Conservation (phyloP, 176 grass and related monocot species). For the Musa schizocarpa region DNA sequence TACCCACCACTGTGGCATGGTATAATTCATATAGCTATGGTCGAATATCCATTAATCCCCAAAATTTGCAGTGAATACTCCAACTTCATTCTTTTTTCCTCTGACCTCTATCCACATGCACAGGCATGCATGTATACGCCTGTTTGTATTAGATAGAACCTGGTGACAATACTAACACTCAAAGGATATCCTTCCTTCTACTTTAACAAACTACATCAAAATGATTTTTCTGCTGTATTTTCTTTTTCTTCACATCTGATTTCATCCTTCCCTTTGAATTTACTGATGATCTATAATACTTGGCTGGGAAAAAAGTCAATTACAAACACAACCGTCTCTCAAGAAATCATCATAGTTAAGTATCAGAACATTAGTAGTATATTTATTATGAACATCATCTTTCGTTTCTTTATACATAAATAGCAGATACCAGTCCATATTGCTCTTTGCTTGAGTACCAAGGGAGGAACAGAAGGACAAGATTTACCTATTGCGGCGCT, state of each 20-base stretch:
- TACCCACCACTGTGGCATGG: no score
- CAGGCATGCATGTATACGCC: neutral
- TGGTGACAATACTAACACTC: neutral
- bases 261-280: neutral
- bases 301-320: neutral
- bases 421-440: neutral
- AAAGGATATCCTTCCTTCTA: neutral
- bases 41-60: no score
- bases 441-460: neutral
- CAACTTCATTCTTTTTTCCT: no score
- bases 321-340: neutral
- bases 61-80: no score
- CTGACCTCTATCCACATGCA: neutral
- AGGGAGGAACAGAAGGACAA: neutral
- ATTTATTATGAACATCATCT: neutral
- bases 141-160: neutral
- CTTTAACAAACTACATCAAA: no score
- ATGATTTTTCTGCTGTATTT: no score
- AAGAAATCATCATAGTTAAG: neutral
- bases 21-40: no score
- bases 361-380: neutral
- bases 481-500: slow-evolving; percentile 74
- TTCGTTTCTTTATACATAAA: neutral
- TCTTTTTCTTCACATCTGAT: neutral
- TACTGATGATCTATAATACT: neutral